phyloP scores from a whole-genome alignment of 2,329 filamentous ascomycete species.

The Calonectria montana region DNA sequence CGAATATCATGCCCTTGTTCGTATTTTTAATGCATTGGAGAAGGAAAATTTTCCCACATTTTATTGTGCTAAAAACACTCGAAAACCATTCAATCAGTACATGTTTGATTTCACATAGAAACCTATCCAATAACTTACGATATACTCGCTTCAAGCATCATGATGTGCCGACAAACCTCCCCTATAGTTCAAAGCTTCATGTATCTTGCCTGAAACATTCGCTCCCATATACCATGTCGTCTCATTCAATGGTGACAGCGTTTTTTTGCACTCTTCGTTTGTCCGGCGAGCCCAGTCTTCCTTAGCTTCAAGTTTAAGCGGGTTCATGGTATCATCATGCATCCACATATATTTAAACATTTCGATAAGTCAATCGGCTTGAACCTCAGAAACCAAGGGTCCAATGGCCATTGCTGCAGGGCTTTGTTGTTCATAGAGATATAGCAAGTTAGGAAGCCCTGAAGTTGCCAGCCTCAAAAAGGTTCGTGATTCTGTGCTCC shows the following conservation, averaged over 20 bases:
- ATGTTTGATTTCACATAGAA: constrained; percentile 5
- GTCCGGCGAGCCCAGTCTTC: constrained; percentile 11
- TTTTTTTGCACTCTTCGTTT: constrained; percentile 20
- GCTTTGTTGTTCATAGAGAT: neutral
- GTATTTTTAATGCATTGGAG: too few relatives aligned
- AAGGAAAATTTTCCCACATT: too few relatives aligned
- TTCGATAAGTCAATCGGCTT: constrained; percentile 16
- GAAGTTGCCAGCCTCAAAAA: neutral
- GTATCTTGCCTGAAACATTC: constrained; percentile 15
- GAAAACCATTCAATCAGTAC: neutral
- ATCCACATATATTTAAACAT: constrained; percentile 10
- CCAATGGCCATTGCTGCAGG: constrained; percentile 15
- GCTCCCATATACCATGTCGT: constrained; percentile 25
- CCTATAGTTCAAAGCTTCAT: constrained; percentile 21
- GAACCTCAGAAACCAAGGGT: constrained; percentile 19
- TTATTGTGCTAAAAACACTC: too few relatives aligned
- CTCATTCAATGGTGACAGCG: constrained; percentile 10
- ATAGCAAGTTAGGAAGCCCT: neutral
- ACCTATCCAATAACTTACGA: neutral
- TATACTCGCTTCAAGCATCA: neutral
- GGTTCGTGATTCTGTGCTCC: neutral
- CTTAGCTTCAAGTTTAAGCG: neutral
- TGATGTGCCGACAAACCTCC: constrained; percentile 12
- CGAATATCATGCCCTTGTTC: too few relatives aligned
- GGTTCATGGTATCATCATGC: constrained; percentile 8